These are phyloP conservation scores for Tetracentron sinense DNA, from an alignment of 164 flowering plant genomes.

Conservation along the genomic window DNA sequence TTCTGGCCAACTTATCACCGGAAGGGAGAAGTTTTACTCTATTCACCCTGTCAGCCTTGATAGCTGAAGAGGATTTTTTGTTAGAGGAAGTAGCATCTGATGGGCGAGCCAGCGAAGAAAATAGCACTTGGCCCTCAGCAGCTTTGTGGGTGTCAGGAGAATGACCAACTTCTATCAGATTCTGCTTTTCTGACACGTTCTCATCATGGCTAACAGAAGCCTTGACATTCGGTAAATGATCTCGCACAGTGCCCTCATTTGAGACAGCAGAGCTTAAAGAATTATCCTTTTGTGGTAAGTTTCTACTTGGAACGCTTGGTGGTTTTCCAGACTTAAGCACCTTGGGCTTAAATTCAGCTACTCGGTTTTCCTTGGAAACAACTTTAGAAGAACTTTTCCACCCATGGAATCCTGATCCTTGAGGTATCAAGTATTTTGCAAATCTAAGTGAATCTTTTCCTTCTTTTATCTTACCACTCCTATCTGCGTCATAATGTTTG, in stretches of 20 bases:
- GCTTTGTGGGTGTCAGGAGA: slow-evolving; percentile 33
- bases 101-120: slow-evolving; percentile 36
- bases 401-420: slow-evolving; percentile 55
- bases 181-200: slow-evolving; percentile 28
- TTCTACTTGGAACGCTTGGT: slow-evolving; percentile 35
- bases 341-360: slow-evolving; percentile 47
- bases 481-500: slow-evolving; percentile 71
- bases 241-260: slow-evolving; percentile 19
- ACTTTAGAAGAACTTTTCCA: slow-evolving; percentile 44
- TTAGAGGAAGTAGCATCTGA: slow-evolving; percentile 34
- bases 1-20: slow-evolving; percentile 41
- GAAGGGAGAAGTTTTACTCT: slow-evolving; percentile 50
- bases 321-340: slow-evolving; percentile 42
- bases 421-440: slow-evolving; percentile 57
- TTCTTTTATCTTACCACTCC: slow-evolving; percentile 32
- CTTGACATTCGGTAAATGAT: slow-evolving; percentile 26
- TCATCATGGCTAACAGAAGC: slow-evolving; percentile 35
- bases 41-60: slow-evolving; percentile 31
- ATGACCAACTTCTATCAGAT: slow-evolving; percentile 27
- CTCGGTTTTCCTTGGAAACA: slow-evolving; percentile 56
- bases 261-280: slow-evolving; percentile 22
- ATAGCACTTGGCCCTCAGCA: slow-evolving; percentile 31
- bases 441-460: slow-evolving; percentile 49
- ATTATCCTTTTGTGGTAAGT: slow-evolving; percentile 34
- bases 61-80: slow-evolving; percentile 34